phyloP scores from a whole-genome alignment of 1,284 basidiomycete species.

The Cutaneotrichosporon sp. region DNA sequence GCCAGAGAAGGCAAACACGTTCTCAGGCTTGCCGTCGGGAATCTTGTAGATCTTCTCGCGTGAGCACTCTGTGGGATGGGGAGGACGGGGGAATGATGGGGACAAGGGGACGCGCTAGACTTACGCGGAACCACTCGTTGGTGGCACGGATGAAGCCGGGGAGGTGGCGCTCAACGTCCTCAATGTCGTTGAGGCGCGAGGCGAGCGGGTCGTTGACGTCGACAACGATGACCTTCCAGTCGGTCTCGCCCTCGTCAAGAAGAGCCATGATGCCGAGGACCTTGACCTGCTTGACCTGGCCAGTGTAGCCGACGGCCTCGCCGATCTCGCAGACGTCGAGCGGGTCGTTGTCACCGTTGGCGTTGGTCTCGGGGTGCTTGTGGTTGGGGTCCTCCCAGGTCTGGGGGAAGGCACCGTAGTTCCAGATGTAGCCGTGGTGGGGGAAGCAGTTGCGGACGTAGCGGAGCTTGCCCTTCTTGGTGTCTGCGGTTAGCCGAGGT shows the following conservation, averaged over 20 bases:
- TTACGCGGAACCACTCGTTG: conserved; percentile 81
- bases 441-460: conserved; percentile 99
- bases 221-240: conserved; percentile 98
- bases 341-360: conserved; percentile 98
- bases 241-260: conserved; percentile 96
- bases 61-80: conserved; percentile 54
- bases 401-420: conserved; percentile 97
- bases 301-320: conserved; percentile 95
- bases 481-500: conserved; percentile 36
- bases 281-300: conserved; percentile 99
- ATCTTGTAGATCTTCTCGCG: conserved; percentile 73
- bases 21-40: conserved; percentile 98
- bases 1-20: conserved; percentile 98
- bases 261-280: conserved; percentile 99
- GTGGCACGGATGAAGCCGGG: conserved; percentile 95
- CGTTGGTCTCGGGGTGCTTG: conserved; percentile 95
- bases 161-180: conserved; percentile 98
- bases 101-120: too few relatives aligned
- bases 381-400: conserved; percentile 96
- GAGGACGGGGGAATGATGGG: too few relatives aligned
- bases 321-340: conserved; percentile 99
- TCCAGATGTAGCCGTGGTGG: conserved; percentile 89
- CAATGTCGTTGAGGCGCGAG: conserved; percentile 95
- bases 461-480: conserved; percentile 77
- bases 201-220: conserved; percentile 97